These are phyloP conservation scores for Boletus insuetus DNA, from an alignment of 768 basidiomycete genomes.

Conservation along the genomic window DNA sequence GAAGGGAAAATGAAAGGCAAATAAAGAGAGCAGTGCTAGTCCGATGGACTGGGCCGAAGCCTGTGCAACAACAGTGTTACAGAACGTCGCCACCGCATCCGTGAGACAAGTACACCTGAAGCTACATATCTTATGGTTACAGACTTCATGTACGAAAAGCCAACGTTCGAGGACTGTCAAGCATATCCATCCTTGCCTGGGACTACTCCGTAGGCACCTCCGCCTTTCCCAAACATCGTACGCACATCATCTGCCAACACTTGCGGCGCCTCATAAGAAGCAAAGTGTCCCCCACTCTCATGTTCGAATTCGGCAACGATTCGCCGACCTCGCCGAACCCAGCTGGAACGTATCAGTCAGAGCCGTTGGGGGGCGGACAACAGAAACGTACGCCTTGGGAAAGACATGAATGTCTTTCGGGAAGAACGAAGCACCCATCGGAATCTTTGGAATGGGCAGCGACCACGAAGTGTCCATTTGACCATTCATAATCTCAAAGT, in stretches of 20 bases:
- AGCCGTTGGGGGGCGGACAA: not conserved
- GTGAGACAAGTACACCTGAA: not conserved
- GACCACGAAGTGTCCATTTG: not conserved
- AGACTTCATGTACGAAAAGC: not conserved
- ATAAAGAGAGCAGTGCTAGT: not conserved
- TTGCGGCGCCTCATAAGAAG: constrained; percentile 49
- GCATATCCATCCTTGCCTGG: constrained; percentile 42
- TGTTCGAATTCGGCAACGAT: constrained; percentile 51
- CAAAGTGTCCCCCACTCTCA: constrained; percentile 56
- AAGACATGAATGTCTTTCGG: constrained; percentile 43
- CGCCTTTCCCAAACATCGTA: constrained; percentile 55
- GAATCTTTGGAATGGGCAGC: constrained; percentile 27
- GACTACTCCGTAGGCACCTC: constrained; percentile 48
- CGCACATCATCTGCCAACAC: constrained; percentile 48
- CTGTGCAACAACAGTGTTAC: not conserved
- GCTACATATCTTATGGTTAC: no score
- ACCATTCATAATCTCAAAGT: constrained; percentile 44
- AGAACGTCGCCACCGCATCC: not conserved
- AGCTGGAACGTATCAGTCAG: constrained; percentile 32
- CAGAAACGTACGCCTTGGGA: constrained; percentile 37
- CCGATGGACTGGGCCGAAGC: not conserved
- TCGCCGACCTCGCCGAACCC: constrained; percentile 36
- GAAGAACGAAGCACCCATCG: constrained; percentile 48
- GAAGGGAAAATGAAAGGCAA: not conserved
- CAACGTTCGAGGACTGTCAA: not conserved